These are phyloP conservation scores for Fusarium floridanum DNA, from an alignment of 2,329 filamentous ascomycete genomes.

Conservation along the genomic window DNA sequence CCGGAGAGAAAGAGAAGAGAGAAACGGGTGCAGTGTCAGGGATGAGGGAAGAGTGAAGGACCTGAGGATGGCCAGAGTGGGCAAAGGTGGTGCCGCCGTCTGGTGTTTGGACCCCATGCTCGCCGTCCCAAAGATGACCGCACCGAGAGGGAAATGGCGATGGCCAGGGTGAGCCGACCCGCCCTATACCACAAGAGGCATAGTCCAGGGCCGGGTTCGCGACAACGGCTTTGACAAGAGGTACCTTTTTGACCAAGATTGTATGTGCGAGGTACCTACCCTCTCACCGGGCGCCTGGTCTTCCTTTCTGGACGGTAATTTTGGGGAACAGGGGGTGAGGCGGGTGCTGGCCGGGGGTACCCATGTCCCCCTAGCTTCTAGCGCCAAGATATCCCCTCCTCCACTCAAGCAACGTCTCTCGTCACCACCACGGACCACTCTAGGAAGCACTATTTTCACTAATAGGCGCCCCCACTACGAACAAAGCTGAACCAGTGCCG, in stretches of 20 bases:
- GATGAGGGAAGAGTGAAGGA: constrained; percentile 33
- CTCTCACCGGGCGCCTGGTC: constrained; percentile 24
- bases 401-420: constrained; percentile 27
- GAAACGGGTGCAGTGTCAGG: constrained; percentile 20
- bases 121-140: constrained; percentile 32
- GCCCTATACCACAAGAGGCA: constrained; percentile 13
- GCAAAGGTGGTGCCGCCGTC: constrained; percentile 34
- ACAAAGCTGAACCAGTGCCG: constrained; percentile 1
- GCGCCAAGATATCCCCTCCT: constrained; percentile 30
- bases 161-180: constrained; percentile 37
- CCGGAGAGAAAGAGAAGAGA: constrained; percentile 16
- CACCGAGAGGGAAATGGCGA: constrained; percentile 42
- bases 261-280: constrained; percentile 31
- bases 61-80: constrained; percentile 38
- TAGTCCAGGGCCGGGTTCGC: constrained; percentile 32
- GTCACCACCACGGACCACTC: constrained; percentile 8
- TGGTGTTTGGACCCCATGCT: constrained; percentile 46
- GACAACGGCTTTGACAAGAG: constrained; percentile 18
- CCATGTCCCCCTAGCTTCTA: constrained; percentile 23
- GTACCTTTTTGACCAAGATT: constrained; percentile 24
- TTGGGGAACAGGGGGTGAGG: constrained; percentile 47
- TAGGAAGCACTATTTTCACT: constrained; percentile 13
- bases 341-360: constrained; percentile 37
- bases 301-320: constrained; percentile 41
- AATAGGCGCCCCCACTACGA: constrained; percentile 10